These are phyloP conservation scores for Fusarium acutatum DNA, from an alignment of 2,329 filamentous ascomycete genomes.

Conservation along the genomic window DNA sequence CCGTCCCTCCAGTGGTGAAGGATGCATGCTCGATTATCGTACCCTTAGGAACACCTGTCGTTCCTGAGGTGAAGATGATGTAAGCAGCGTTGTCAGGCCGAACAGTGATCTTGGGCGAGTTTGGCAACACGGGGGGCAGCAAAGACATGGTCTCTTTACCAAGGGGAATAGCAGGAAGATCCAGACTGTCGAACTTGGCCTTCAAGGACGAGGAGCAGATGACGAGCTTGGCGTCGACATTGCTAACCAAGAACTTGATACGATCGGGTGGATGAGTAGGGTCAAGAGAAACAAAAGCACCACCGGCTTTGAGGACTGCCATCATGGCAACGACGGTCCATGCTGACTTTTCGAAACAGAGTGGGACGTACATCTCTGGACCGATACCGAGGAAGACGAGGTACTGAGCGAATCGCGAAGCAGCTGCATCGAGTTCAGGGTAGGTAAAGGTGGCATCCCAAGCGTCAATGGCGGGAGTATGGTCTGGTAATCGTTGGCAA, in stretches of 20 bases:
- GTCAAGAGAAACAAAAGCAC: constrained; percentile 45
- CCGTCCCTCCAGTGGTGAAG: constrained; percentile 5
- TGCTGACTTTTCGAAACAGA: constrained; percentile 51
- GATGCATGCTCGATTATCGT: constrained; percentile 30
- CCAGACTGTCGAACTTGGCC: background rate
- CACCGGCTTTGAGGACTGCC: constrained; percentile 48
- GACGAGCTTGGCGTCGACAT: constrained; percentile 17
- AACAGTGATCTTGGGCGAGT: background rate
- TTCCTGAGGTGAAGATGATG: constrained; percentile 35
- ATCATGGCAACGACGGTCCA: constrained; percentile 48
- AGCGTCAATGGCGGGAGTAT: constrained; percentile 50
- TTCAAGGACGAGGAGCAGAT: constrained; percentile 5
- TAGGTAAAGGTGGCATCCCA: constrained; percentile 55
- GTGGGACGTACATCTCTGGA: constrained; percentile 40
- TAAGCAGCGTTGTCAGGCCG: constrained; percentile 12
- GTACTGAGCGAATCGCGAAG: constrained; percentile 44
- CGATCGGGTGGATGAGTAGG: constrained; percentile 47
- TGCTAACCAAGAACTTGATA: constrained; percentile 15
- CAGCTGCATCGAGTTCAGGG: constrained; percentile 40
- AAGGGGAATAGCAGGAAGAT: background rate
- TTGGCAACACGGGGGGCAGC: background rate
- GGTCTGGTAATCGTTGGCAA: constrained; percentile 39
- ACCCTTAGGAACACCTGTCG: constrained; percentile 29
- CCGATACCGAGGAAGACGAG: constrained; percentile 47
- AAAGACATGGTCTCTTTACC: background rate